These are phyloP conservation scores for Russula sp. DNA, from an alignment of 768 basidiomycete genomes.

Conservation along the genomic window DNA sequence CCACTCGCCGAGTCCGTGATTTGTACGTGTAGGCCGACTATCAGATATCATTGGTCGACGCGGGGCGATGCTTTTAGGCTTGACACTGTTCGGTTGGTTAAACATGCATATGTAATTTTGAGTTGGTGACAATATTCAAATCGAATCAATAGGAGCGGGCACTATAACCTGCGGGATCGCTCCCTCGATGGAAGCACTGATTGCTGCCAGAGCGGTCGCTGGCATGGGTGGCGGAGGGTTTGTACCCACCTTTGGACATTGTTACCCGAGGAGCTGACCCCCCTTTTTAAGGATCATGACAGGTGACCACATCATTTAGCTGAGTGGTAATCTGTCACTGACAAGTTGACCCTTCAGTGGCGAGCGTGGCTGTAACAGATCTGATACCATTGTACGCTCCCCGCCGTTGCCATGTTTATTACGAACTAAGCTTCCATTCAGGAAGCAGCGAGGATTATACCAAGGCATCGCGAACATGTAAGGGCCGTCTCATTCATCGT, in stretches of 20 bases:
- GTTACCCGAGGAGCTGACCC: conserved; percentile 25
- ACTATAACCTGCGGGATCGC: conserved; percentile 85
- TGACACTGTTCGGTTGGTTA: conserved; percentile 65
- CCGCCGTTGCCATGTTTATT: background rate
- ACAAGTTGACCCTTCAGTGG: conserved; percentile 43
- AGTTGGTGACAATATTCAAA: background rate
- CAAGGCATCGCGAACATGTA: conserved; percentile 91
- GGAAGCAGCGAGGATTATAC: conserved; percentile 82
- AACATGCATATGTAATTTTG: conserved; percentile 28
- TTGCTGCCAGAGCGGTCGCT: conserved; percentile 76
- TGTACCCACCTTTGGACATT: conserved; percentile 32
- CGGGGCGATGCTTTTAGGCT: conserved; percentile 79
- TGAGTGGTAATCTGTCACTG: background rate
- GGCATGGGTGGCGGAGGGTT: conserved; percentile 92
- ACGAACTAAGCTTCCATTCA: conserved; percentile 29
- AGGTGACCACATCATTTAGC: conserved; percentile 39
- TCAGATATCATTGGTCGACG: conserved; percentile 83
- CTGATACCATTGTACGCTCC: conserved; percentile 74
- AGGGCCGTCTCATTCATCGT: conserved; percentile 25
- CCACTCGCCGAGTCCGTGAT: conserved; percentile 21
- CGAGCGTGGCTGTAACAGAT: conserved; percentile 81
- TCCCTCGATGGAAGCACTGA: conserved; percentile 76
- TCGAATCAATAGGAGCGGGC: conserved; percentile 52
- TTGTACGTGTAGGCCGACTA: conserved; percentile 55
- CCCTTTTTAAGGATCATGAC: conserved; percentile 65